These are phyloP conservation scores for Colletotrichum tabaci DNA, from an alignment of 2,329 filamentous ascomycete species.

Conservation along the genomic window DNA sequence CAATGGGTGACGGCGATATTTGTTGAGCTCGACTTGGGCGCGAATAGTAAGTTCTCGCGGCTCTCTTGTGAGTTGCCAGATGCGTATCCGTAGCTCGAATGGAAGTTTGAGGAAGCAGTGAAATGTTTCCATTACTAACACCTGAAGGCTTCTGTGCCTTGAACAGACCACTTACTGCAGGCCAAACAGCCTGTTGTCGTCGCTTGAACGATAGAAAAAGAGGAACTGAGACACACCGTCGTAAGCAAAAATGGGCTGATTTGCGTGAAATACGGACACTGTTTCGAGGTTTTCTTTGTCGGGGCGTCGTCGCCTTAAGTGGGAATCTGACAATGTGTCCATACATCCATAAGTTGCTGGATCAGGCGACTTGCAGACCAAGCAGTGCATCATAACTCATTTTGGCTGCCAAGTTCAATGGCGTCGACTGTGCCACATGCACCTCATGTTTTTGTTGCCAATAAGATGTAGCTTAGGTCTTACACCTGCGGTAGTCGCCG, in stretches of 20 bases:
- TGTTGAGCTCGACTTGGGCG: background rate
- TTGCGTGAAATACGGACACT: background rate
- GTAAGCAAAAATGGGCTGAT: background rate
- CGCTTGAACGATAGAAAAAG: background rate
- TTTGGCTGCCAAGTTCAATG: no score
- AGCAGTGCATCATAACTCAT: no score
- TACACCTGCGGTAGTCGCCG: background rate
- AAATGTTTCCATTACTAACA: background rate
- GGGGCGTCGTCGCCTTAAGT: no score
- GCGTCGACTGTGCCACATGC: background rate
- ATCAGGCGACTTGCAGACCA: background rate
- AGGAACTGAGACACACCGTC: background rate
- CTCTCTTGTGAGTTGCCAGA: slow-evolving; percentile 7
- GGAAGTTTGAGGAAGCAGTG: background rate
- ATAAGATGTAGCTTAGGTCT: no score
- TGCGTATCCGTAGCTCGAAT: background rate
- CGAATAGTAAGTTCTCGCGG: background rate
- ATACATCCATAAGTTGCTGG: background rate
- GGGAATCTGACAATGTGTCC: no score
- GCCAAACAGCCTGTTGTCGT: no score
- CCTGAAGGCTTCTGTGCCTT: background rate
- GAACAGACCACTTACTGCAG: no score
- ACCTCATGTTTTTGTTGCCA: background rate
- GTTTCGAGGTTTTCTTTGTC: background rate
- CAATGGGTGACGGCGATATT: slow-evolving; percentile 6